Percentiles rank a stretch among this genome's conserved stretches.
phyloP scores from a whole-genome alignment of 1,284 basidiomycete species.

The Bondarzewia mesenterica region DNA sequence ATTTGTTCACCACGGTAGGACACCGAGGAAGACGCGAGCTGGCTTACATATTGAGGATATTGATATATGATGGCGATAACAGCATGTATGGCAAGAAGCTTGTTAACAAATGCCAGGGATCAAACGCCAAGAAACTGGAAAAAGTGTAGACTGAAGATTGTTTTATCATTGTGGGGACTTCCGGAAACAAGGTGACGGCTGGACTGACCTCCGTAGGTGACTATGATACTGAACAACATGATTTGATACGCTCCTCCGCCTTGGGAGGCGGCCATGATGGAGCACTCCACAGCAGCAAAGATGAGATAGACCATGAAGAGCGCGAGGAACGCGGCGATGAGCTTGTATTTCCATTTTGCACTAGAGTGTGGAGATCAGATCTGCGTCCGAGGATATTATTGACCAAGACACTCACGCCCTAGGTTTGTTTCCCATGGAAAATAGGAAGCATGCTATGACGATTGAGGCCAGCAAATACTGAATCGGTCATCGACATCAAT shows the following conservation, averaged over 20 bases:
- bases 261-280: conserved; percentile 58
- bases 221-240: conserved; percentile 79
- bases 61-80: conserved; percentile 89
- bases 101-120: conserved; percentile 91
- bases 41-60: conserved; percentile 84
- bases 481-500: conserved; percentile 63
- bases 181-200: not conserved
- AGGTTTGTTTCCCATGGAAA: conserved; percentile 96
- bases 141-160: conserved; percentile 51
- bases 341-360: conserved; percentile 80
- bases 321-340: conserved; percentile 72
- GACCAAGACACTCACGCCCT: conserved; percentile 29
- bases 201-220: conserved; percentile 76
- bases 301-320: conserved; percentile 79
- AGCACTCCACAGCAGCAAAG: conserved; percentile 68
- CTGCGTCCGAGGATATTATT: not conserved
- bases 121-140: conserved; percentile 60
- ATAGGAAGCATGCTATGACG: conserved; percentile 59
- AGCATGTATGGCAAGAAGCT: conserved; percentile 92
- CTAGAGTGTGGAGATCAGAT: conserved; percentile 30
- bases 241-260: conserved; percentile 57
- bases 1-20: conserved; percentile 2
- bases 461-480: conserved; percentile 88
- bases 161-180: not conserved
- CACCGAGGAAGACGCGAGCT: conserved; percentile 33